These are phyloP conservation scores for Aspergillus baeticus DNA, from an alignment of 495 filamentous ascomycete genomes.

Conservation along the genomic window DNA sequence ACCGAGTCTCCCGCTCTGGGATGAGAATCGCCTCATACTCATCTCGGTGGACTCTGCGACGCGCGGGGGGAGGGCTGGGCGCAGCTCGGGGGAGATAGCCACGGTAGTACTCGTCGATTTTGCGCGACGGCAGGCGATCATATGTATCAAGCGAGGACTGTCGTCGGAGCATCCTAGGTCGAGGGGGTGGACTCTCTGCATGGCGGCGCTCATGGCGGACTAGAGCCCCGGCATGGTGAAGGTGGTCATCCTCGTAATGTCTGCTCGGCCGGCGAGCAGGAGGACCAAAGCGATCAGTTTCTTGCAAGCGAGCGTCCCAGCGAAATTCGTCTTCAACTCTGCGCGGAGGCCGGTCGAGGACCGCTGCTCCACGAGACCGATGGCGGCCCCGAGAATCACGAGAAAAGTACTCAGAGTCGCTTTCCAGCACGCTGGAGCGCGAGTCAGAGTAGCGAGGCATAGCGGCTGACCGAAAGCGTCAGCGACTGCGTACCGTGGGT, in stretches of 20 bases:
- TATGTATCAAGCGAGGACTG: conserved; percentile 73
- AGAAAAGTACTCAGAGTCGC: conserved; percentile 47
- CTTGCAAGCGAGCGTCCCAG: conserved; percentile 52
- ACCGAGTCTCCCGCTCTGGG: conserved; percentile 56
- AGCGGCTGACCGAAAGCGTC: conserved; percentile 14
- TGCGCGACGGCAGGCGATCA: conserved; percentile 62
- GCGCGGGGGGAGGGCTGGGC: conserved; percentile 35
- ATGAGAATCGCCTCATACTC: conserved; percentile 66
- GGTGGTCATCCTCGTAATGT: conserved; percentile 51
- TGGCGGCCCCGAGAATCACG: conserved; percentile 47
- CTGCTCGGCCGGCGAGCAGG: conserved; percentile 48
- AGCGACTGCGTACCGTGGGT: conserved; percentile 26
- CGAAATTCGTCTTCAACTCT: conserved; percentile 44
- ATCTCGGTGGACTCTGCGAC: conserved; percentile 43
- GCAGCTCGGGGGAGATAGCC: conserved; percentile 37
- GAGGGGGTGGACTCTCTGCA: conserved; percentile 41
- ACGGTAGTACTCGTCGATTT: conserved; percentile 48
- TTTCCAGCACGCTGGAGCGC: conserved; percentile 44
- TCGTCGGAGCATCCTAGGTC: conserved; percentile 60
- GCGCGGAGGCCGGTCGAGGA: conserved; percentile 40
- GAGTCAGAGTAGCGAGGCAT: conserved; percentile 52
- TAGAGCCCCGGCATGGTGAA: conserved; percentile 39
- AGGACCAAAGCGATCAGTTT: conserved; percentile 56
- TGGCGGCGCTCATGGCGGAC: conserved; percentile 40
- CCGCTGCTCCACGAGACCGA: conserved; percentile 41